A percentile compares a stretch with the other conserved stretches of the same genome.
These are phyloP conservation scores for Xerocomus minutiporus DNA, from an alignment of 1,284 basidiomycete species.

Conservation along the genomic window DNA sequence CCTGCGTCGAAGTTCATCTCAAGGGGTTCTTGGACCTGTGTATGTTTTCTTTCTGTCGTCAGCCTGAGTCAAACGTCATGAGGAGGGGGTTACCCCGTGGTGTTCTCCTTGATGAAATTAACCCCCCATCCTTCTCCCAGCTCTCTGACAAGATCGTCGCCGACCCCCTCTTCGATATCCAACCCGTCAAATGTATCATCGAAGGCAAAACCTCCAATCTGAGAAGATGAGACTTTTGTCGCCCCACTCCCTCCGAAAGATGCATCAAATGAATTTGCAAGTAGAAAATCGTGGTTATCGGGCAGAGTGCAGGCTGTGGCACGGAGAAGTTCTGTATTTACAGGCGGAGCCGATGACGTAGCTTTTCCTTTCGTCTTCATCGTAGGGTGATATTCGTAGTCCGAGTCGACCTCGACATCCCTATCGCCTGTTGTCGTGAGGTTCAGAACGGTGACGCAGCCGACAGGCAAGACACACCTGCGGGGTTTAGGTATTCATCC, in stretches of 20 bases:
- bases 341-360: constrained; percentile 19
- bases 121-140: constrained; percentile 66
- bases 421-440: constrained; percentile 9
- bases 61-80: constrained; percentile 6
- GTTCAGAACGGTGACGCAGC: neutral
- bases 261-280: constrained; percentile 60
- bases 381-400: constrained; percentile 49
- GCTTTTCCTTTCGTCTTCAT: constrained; percentile 35
- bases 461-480: constrained; percentile 18
- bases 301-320: constrained; percentile 58
- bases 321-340: constrained; percentile 41
- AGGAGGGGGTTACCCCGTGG: constrained; percentile 11
- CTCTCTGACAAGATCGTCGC: constrained; percentile 67
- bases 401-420: constrained; percentile 33
- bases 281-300: constrained; percentile 63
- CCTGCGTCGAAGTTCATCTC: constrained; percentile 13
- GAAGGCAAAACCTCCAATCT: constrained; percentile 46
- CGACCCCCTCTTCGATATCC: constrained; percentile 54
- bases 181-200: constrained; percentile 55
- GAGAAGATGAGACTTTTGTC: constrained; percentile 52
- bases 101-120: constrained; percentile 27
- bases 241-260: constrained; percentile 45
- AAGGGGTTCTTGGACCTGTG: constrained; percentile 14
- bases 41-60: constrained; percentile 13
- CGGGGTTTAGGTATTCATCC: constrained; percentile 55